Conservation (phyloP, 2,329 filamentous ascomycete species). For the Thermoascus crustaceus region DNA sequence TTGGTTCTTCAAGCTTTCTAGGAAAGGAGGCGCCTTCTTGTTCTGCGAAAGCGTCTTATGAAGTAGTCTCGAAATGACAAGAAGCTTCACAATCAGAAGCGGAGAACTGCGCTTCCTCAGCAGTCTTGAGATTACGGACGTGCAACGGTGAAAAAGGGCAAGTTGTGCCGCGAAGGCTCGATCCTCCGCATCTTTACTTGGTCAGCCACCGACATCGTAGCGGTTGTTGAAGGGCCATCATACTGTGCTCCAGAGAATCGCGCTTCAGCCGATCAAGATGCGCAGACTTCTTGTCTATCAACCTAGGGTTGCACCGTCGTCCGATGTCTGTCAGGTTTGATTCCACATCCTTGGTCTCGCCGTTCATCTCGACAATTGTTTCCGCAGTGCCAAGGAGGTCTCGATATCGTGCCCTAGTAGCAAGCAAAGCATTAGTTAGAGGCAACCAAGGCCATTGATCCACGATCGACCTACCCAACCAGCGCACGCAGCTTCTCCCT, state of each 20-base stretch:
- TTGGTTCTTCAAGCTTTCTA: conserved; percentile 58
- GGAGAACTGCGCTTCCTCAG: conserved; percentile 45
- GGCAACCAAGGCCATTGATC: conserved; percentile 2
- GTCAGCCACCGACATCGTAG: conserved; percentile 11
- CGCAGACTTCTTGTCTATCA: conserved; percentile 57
- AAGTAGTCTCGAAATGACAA: conserved; percentile 68
- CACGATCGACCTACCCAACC: conserved; percentile 47
- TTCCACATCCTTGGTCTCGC: conserved; percentile 67
- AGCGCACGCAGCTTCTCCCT: conserved; percentile 58
- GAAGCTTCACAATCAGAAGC: conserved; percentile 57
- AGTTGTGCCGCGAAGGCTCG: conserved; percentile 49
- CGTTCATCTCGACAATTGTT: conserved; percentile 83
- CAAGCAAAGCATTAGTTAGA: conserved; percentile 6
- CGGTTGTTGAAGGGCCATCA: conserved; percentile 1
- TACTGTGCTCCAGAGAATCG: conserved; percentile 26
- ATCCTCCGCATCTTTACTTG: conserved; percentile 32
- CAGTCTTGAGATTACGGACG: conserved; percentile 44
- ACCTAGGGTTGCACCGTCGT: conserved; percentile 63
- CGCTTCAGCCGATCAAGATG: conserved; percentile 46
- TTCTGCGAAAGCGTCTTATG: conserved; percentile 61
- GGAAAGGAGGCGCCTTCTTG: conserved; percentile 39
- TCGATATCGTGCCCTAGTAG: conserved; percentile 60
- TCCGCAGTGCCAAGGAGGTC: conserved; percentile 87
- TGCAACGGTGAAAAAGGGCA: conserved; percentile 49
- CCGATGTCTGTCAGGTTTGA: conserved; percentile 63